phyloP scores from a whole-genome alignment of 108 stramenopile species.

The Nitzschia palea region DNA sequence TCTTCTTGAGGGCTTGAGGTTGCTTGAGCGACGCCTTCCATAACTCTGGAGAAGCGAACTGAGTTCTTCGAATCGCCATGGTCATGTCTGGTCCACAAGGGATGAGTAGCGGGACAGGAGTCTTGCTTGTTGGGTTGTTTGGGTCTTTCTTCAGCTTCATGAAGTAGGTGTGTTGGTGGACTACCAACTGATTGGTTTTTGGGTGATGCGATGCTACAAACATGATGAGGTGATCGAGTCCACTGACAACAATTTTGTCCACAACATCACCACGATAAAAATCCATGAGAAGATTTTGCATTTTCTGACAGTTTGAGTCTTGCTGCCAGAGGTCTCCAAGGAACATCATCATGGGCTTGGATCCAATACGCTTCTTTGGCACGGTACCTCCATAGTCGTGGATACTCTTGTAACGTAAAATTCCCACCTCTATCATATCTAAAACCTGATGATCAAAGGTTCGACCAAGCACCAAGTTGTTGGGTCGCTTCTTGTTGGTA shows the following conservation, averaged over 20 bases:
- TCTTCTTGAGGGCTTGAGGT: conserved; percentile 55
- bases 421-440: conserved; percentile 96
- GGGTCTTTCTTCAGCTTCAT: conserved; percentile 87
- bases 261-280: conserved; percentile 96
- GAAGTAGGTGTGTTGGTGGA: conserved; percentile 85
- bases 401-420: conserved; percentile 78
- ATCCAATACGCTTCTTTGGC: conserved; percentile 82
- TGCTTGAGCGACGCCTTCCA: conserved; percentile 92
- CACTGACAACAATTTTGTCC: conserved; percentile 81
- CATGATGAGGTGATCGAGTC: conserved; percentile 94
- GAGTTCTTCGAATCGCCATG: conserved; percentile 87
- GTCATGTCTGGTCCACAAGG: conserved; percentile 96
- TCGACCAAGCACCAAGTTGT: conserved; percentile 95
- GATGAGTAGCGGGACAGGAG: conserved; percentile 82
- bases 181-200: conserved; percentile 34
- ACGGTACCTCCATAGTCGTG: conserved; percentile 76
- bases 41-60: conserved; percentile 90
- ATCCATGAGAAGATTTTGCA: conserved; percentile 94
- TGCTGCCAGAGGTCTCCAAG: conserved; percentile 91
- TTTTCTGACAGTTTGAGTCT: conserved; percentile 51
- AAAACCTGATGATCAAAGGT: conserved; percentile 96
- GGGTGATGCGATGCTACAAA: conserved; percentile 70
- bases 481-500: conserved; percentile 98
- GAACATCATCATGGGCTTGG: conserved; percentile 91
- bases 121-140: conserved; percentile 47